These are phyloP conservation scores for Aspergillus versicolor DNA, from an alignment of 2,329 filamentous ascomycete genomes.

Conservation along the genomic window DNA sequence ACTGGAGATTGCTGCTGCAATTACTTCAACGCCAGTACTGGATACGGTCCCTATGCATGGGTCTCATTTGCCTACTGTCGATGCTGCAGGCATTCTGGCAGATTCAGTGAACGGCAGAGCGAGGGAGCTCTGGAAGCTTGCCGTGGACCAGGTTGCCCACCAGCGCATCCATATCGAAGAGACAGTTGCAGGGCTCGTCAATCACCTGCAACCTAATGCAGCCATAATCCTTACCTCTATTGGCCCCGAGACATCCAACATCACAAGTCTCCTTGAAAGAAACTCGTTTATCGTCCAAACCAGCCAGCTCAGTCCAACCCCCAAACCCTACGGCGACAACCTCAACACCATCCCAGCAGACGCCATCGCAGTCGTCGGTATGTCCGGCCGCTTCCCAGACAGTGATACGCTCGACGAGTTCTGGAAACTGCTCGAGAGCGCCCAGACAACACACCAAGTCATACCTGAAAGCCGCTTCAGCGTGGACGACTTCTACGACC, in stretches of 20 bases:
- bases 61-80: not conserved
- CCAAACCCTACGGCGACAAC: not conserved
- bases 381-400: conserved; percentile 13
- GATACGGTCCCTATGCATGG: not conserved
- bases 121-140: not conserved
- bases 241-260: not conserved
- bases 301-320: not conserved
- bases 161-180: not conserved
- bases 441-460: conserved; percentile 50
- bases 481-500: conserved; percentile 64
- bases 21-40: not conserved
- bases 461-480: conserved; percentile 68
- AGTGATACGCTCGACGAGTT: conserved; percentile 5
- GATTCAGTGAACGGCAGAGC: too few relatives aligned
- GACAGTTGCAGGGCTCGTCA: not conserved
- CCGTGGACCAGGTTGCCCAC: not conserved
- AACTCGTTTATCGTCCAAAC: not conserved
- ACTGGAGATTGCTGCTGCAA: not conserved
- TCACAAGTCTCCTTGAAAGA: not conserved
- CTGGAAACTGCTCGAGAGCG: not conserved
- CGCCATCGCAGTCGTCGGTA: conserved; percentile 7
- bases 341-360: not conserved
- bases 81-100: not conserved
- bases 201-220: not conserved
- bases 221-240: not conserved